Base-by-base conservation (phyloP, 106 monocot species). In the Dendrobium officinale region DNA sequence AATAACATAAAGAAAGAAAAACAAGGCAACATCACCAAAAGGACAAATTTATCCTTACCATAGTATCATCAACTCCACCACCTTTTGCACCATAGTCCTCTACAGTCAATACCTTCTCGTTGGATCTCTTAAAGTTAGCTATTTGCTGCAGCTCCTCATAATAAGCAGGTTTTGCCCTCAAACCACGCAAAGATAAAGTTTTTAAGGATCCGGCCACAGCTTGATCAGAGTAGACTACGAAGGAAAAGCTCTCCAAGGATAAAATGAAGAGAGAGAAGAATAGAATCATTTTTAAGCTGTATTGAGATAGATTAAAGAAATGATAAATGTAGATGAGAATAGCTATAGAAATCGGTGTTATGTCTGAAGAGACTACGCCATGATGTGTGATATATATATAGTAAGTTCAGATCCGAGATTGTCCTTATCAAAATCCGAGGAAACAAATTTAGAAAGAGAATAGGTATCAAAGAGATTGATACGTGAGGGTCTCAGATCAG, bases 401-500 rank as follows among this genome's bases (percentile, higher is more conserved):
- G 29, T 29, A 29, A 29, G 29, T 29, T 29, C 29, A 29, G 29
- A 29, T 29, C 29, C 29, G 61, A 18, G 27, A 29, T 70, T 59
- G 9, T 70, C 15, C 33, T 33, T 15, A 17, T 33, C 70, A 27
- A 11, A 11, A 9, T 33, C 9, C 33, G n/a, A 5, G n/a, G 29
- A 33, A 5, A 17, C 37, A 22, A n/a, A 45, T 37, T 76, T 22
- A 31, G 76, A 59, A 7, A 59, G 59, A 59, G 4, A 48, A 68
- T 31, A 47, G 5, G 29, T 29, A 29, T 29, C 0, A 19, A 47
- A 49, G 59, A 72, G 72, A 80, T 51, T 49, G 80, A 80, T 55
- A 73, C 80, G 72, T 72, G 41, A 72, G 72, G 54, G 51, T 73
- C 54, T 80, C 72, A 9, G 16, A 70, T 59, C n/a, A 59, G 22